Evolutionary conservation across 345 rosid genomes (phyloP).

Genomic region (Alliaria petiolata): DNA sequence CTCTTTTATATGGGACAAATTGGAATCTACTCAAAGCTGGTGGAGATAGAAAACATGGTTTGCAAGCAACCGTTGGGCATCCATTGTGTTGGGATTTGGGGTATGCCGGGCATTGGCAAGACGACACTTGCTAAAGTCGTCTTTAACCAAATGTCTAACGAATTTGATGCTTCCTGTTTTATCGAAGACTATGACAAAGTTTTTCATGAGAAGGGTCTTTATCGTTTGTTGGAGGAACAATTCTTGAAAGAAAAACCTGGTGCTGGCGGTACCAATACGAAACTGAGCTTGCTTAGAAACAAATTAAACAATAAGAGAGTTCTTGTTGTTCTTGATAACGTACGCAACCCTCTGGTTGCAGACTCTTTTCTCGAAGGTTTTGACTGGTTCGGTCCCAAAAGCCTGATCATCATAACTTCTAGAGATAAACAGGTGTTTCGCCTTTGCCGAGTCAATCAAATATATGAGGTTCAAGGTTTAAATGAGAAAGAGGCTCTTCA

Average conservation of each 20-base stretch:
- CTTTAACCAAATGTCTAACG: background rate
- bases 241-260: background rate
- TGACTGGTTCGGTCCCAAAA: background rate
- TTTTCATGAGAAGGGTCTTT: background rate
- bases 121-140: constrained; percentile 5
- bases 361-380: background rate
- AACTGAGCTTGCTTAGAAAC: background rate
- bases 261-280: background rate
- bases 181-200: background rate
- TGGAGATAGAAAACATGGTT: background rate
- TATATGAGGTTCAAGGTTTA: background rate
- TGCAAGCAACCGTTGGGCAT: constrained; percentile 9
- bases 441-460: background rate
- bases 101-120: constrained; percentile 25
- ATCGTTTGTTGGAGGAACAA: background rate
- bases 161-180: background rate
- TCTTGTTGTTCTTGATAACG: constrained; percentile 23
- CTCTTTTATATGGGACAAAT: background rate
- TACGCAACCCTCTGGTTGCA: background rate
- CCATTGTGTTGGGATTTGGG: background rate
- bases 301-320: background rate
- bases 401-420: constrained; percentile 12
- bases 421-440: background rate
- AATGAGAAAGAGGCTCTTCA: background rate
- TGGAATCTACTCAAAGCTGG: constrained; percentile 8